Base-by-base conservation (phyloP, 2,329 filamentous ascomycete species). In the Chaetomium sp. region DNA sequence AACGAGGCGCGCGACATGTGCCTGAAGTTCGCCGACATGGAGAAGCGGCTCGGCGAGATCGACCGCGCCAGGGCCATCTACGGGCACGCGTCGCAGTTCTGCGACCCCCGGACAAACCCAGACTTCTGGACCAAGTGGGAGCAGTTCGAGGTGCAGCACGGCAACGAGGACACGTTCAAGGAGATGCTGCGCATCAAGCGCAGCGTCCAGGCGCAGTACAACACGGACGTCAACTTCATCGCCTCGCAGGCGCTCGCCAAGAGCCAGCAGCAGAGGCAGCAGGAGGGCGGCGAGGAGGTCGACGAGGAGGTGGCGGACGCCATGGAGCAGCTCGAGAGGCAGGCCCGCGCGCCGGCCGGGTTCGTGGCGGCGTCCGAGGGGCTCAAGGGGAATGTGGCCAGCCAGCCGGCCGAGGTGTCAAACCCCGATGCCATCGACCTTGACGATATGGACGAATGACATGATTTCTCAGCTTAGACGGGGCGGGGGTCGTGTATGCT, bases 121-220 rank as follows among this genome's bases (percentile, higher is more conserved):
- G 87, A 85, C 19, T 99, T 98, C 79, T 99, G 96, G 96, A 85
- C 88, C 72, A 96, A 94, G 76, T 99, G 95, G 95, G 95, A 99
- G 78, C 85, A 88, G 62, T 99, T 99, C 77, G 96, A 99, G 78
- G 93, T 98, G 25, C 91, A 96, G 76, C 95, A 99, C 74, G 95
- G 95, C 69, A 99, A 99, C 78, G 96, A 99, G 77, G 95, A 99
- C 76, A 99, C 96, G 0, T 99, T 96, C 84, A 97, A 97, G 81
- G 95, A 99, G 76, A 99, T 99, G 95, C 83, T 98, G 68, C 89
- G 95, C 33, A 93, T 99, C 82, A 99, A 98, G 83, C 85, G 95
- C 75, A 97, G 92, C 77, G 95, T 99, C 13, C 93, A 97, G 78
- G 94, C 95, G 60, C 92, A 97, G 80, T 99, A 96, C 83, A 98